A percentile compares a stretch with the other conserved stretches of the same genome.
phyloP scores from a whole-genome alignment of 2,329 filamentous ascomycete genomes.

The Moelleriella libera region DNA sequence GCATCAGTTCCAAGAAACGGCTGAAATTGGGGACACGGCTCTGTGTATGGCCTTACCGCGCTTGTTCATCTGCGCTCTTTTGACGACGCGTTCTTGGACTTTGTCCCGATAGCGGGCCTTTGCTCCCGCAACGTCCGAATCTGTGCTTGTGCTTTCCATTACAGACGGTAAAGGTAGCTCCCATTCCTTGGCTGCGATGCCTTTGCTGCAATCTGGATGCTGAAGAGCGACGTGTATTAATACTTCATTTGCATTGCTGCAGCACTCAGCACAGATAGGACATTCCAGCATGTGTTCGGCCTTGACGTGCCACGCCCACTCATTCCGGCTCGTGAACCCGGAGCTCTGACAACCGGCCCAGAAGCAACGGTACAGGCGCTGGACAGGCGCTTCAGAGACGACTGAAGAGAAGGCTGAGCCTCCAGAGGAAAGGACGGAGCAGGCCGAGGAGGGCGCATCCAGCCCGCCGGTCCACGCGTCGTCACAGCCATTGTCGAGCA shows the following conservation, averaged over 20 bases:
- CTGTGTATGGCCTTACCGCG: background rate
- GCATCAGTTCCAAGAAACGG: background rate
- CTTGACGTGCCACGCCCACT: constrained; percentile 28
- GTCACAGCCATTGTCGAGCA: background rate
- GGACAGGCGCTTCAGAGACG: constrained; percentile 12
- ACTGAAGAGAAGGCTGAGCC: constrained; percentile 16
- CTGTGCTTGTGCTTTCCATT: background rate
- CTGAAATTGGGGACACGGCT: too few species aligned
- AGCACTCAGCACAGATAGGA: constrained; percentile 23
- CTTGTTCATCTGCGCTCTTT: background rate
- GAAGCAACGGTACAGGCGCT: constrained; percentile 20
- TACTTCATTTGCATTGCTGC: constrained; percentile 19
- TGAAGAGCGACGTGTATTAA: constrained; percentile 21
- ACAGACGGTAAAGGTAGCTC: constrained; percentile 1
- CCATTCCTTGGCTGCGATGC: constrained; percentile 13
- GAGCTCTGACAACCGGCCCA: constrained; percentile 23
- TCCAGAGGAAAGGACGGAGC: constrained; percentile 11
- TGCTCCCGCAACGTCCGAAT: background rate
- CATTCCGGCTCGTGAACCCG: constrained; percentile 21
- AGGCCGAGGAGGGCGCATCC: constrained; percentile 7
- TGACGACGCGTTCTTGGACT: background rate
- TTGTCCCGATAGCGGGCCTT: background rate
- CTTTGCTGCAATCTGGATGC: constrained; percentile 13
- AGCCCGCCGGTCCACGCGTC: background rate
- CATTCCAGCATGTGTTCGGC: constrained; percentile 27